These are phyloP conservation scores for Pseudogymnoascus sp. DNA, from an alignment of 2,329 filamentous ascomycete species.

Conservation along the genomic window DNA sequence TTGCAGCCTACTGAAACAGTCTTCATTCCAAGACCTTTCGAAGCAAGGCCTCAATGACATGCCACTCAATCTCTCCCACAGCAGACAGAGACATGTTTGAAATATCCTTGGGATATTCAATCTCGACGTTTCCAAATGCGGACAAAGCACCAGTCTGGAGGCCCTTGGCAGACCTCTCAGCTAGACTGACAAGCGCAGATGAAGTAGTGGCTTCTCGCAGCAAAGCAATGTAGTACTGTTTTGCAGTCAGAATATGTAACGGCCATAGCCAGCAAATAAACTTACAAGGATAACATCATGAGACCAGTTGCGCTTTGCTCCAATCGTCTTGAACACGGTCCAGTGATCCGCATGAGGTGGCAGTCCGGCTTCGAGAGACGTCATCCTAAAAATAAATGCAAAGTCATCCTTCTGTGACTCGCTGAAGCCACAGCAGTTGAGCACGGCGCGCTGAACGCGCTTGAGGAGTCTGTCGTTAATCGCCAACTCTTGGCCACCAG, in stretches of 20 bases:
- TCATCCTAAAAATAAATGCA: conserved; percentile 35
- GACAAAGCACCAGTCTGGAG: conserved; percentile 21
- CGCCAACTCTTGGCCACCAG: conserved; percentile 34
- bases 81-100: conserved; percentile 40
- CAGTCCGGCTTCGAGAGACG: conserved; percentile 36
- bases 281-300: conserved; percentile 50
- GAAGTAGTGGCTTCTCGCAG: conserved; percentile 47
- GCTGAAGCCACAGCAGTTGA: conserved; percentile 55
- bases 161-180: conserved; percentile 31
- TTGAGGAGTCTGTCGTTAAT: conserved; percentile 47
- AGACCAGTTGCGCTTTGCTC: conserved; percentile 41
- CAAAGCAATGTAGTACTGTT: conserved; percentile 49
- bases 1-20: neutral
- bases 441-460: conserved; percentile 44
- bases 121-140: conserved; percentile 46
- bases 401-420: conserved; percentile 55
- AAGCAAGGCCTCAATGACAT: conserved; percentile 43
- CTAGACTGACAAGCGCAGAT: conserved; percentile 35
- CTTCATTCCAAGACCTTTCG: conserved; percentile 16
- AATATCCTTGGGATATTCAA: conserved; percentile 35
- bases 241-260: neutral
- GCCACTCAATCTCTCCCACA: conserved; percentile 41
- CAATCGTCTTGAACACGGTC: conserved; percentile 46
- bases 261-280: conserved; percentile 1
- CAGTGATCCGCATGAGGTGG: conserved; percentile 43